These are phyloP conservation scores for Pisolithus microcarpus DNA, from an alignment of 768 basidiomycete species.

Conservation along the genomic window DNA sequence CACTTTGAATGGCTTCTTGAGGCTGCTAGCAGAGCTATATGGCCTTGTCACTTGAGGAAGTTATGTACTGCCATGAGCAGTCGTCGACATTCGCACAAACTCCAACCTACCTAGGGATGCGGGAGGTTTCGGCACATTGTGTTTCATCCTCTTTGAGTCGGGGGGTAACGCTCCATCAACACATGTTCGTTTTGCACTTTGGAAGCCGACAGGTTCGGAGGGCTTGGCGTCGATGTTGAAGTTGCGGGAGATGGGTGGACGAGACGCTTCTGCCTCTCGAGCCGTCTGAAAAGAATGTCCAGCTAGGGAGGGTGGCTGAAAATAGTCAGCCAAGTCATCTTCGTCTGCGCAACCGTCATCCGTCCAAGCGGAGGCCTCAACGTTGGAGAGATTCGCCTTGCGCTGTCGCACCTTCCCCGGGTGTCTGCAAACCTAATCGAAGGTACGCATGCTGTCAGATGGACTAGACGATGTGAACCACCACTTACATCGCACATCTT, in stretches of 20 bases:
- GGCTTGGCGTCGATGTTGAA: neutral
- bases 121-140: conserved; percentile 14
- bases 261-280: neutral
- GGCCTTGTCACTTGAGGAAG: conserved; percentile 39
- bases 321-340: conserved; percentile 4
- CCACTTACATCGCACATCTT: conserved; percentile 73
- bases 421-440: conserved; percentile 66
- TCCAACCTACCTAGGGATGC: conserved; percentile 15
- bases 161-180: conserved; percentile 6
- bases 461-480: conserved; percentile 6
- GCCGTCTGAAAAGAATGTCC: neutral
- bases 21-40: conserved; percentile 31
- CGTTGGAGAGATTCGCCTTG: conserved; percentile 42
- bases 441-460: neutral
- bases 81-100: neutral
- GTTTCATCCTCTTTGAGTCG: conserved; percentile 17
- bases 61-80: neutral
- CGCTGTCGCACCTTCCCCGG: conserved; percentile 55
- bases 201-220: conserved; percentile 7
- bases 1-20: conserved; percentile 46
- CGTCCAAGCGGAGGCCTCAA: conserved; percentile 21
- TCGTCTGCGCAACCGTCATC: conserved; percentile 23
- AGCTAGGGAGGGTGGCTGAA: neutral
- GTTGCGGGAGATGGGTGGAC: neutral
- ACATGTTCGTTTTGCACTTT: conserved; percentile 13